Evolutionary conservation across 306 rosid genomes (phyloP).

Genomic region (Citrullus colocynthis): DNA sequence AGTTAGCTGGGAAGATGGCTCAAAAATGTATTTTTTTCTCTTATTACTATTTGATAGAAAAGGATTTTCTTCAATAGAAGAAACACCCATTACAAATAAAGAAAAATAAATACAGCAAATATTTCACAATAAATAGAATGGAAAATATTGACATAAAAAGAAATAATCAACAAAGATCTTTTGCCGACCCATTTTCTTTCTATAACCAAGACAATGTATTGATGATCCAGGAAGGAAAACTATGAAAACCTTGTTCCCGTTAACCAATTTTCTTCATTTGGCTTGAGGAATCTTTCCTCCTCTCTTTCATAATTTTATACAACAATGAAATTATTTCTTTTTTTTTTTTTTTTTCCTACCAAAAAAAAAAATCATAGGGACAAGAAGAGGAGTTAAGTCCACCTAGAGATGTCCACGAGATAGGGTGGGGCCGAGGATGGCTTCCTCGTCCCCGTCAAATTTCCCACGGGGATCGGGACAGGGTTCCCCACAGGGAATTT

Average conservation of each 20-base stretch:
- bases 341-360: background rate
- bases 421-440: too few species aligned
- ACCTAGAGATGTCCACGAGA: background rate
- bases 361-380: background rate
- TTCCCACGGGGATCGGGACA: too few species aligned
- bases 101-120: too few species aligned
- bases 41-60: too few species aligned
- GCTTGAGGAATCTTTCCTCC: background rate
- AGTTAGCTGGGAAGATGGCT: background rate
- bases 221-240: background rate
- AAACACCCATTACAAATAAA: too few species aligned
- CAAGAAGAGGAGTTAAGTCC: background rate
- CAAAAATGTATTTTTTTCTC: too few species aligned
- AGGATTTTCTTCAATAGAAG: too few species aligned
- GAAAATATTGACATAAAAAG: too few species aligned
- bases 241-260: background rate
- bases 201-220: background rate
- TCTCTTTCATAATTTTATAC: background rate
- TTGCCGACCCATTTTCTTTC: background rate
- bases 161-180: background rate
- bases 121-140: too few species aligned
- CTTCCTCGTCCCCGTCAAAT: too few species aligned
- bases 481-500: too few species aligned
- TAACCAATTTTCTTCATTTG: background rate
- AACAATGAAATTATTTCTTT: background rate